Base-by-base conservation (phyloP, 176 grass and related monocot species). In the Rhipidocladum racemiflorum region DNA sequence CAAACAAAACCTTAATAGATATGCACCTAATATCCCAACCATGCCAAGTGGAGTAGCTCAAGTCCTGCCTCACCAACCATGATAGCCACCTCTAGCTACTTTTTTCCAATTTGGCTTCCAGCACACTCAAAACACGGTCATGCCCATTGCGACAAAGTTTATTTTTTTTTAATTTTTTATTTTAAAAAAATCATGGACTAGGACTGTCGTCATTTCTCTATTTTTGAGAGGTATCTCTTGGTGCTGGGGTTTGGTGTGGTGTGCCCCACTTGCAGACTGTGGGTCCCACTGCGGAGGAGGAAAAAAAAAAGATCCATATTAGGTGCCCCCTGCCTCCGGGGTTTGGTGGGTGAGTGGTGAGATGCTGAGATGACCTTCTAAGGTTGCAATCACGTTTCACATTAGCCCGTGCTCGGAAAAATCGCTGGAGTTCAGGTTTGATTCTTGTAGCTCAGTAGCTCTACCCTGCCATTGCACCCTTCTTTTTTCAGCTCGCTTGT, bases 301-400 rank as follows among this genome's bases (percentile, higher is more conserved):
- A 53, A 43, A 17, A 23, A 61, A 25, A n/a, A n/a, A n/a, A n/a
- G 17, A 1, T 20, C 9, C 35, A 62, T 14, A 72, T 76, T 84
- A 45, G 82, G 87, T 85, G 70, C 77, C 87, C 77, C 87, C 82
- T 55, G 84, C 51, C 75, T 67, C 68, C 54, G 50, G 78, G 81
- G 76, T 70, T 89, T 89, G 87, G 87, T 85, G 87, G 42, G 35
- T 42, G 69, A 79, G 38, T 11, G 25, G 46, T 45, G 64, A 78
- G 56, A 75, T 39, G 36, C 51, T 27, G n/a, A n/a, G n/a, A n/a
- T n/a, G n/a, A n/a, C n/a, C 36, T 21, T 28, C 13, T n/a, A 15
- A 23, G 13, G 20, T 45, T 38, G 46, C 72, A 43, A 45, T 64
- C n/a, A n/a, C n/a, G n/a, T n/a, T n/a, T n/a, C n/a, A n/a, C n/a